These are phyloP conservation scores for Podospora australis DNA, from an alignment of 495 filamentous ascomycete genomes.

Conservation along the genomic window DNA sequence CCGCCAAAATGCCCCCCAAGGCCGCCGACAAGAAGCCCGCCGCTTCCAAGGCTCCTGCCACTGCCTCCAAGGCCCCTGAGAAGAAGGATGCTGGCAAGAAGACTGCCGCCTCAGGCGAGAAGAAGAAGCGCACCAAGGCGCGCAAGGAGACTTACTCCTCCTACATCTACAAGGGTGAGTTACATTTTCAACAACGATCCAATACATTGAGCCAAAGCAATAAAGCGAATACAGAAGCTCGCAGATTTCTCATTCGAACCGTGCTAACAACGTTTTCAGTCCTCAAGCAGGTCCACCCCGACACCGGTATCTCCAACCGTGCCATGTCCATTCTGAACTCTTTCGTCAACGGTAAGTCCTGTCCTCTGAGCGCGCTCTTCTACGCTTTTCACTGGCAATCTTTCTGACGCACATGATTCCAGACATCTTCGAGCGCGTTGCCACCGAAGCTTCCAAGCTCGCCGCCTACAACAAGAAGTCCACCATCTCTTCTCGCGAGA, in stretches of 20 bases:
- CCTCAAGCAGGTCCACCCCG: slow-evolving; percentile 98
- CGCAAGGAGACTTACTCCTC: slow-evolving; percentile 99
- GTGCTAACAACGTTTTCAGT: slow-evolving; percentile 48
- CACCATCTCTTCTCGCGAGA: slow-evolving; percentile 98
- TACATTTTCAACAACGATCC: neutral
- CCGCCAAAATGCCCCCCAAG: slow-evolving; percentile 85
- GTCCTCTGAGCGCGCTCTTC: slow-evolving; percentile 14
- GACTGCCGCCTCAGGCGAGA: slow-evolving; percentile 89
- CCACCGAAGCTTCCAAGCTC: slow-evolving; percentile 97
- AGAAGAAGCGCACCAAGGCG: slow-evolving; percentile 99
- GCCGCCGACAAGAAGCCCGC: slow-evolving; percentile 96
- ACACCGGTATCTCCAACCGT: slow-evolving; percentile 99
- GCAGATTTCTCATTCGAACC: slow-evolving; percentile 1
- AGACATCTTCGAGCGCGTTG: slow-evolving; percentile 99
- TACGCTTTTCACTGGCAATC: slow-evolving; percentile 17
- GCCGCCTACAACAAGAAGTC: slow-evolving; percentile 99
- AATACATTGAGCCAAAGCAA: slow-evolving; percentile 2
- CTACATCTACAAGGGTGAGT: slow-evolving; percentile 99
- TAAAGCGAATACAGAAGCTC: too few species aligned
- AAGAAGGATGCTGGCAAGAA: slow-evolving; percentile 99
- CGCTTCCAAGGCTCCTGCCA: slow-evolving; percentile 94
- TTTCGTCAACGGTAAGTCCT: slow-evolving; percentile 89
- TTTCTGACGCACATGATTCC: too few species aligned
- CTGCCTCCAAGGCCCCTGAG: slow-evolving; percentile 64
- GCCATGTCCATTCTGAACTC: slow-evolving; percentile 99